phyloP scores from a whole-genome alignment of 129 eudicot genomes.

The Mikania micrantha region DNA sequence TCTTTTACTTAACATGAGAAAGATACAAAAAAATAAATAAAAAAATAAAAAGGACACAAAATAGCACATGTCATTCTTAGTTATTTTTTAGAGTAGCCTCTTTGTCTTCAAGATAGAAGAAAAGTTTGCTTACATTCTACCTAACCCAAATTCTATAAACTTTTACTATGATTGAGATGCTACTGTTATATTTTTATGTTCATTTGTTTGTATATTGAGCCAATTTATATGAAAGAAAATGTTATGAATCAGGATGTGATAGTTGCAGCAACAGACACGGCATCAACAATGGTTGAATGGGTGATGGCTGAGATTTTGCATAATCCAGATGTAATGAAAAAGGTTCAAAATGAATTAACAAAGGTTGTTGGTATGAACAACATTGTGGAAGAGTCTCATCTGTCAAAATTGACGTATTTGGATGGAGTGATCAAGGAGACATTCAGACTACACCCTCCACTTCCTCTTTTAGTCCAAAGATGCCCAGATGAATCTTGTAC shows the following conservation, averaged over 20 bases:
- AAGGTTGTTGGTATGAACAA: conserved; percentile 19
- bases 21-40: no score
- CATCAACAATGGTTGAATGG: conserved; percentile 29
- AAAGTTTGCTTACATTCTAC: no score
- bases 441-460: conserved; percentile 28
- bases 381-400: conserved; percentile 27
- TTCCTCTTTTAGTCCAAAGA: conserved; percentile 31
- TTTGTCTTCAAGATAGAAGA: no score
- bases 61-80: no score
- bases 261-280: conserved; percentile 31
- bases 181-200: no score
- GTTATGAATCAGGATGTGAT: conserved; percentile 26
- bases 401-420: conserved; percentile 24
- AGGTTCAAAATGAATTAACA: conserved; percentile 26
- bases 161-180: no score
- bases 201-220: not conserved
- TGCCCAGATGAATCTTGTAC: conserved; percentile 22
- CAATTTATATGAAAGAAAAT: not conserved
- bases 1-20: no score
- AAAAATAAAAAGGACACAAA: no score
- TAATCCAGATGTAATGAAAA: conserved; percentile 5
- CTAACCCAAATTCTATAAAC: no score
- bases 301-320: conserved; percentile 39
- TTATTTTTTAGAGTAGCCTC: no score
- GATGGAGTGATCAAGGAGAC: conserved; percentile 43